Evolutionary conservation across 1,139 yeast species (phyloP), one percentile per base, ranked within the genome.

Genomic region (Geotrichum histeridarum): DNA sequence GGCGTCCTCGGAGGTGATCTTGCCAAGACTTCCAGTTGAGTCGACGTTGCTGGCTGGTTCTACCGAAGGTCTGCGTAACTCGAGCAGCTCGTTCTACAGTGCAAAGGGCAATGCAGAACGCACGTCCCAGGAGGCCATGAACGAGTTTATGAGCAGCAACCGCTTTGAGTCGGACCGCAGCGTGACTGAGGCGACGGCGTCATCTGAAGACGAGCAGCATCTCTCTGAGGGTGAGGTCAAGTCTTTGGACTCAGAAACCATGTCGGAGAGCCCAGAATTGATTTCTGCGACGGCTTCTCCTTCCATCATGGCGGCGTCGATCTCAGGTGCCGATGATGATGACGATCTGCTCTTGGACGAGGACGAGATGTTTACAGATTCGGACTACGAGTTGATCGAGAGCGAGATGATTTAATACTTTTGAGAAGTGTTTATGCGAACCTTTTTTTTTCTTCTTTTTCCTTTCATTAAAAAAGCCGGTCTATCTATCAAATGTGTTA

Each of bases 21-120:
- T 62, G 22, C 66, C 66, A 11, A 55, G 57, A 35, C 56, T 63
- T 4, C 63, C 65, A 15, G 51, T 55, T 30, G 65, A 62, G 48
- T 56, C 63, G 8, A 57, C 60, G 7, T 30, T 46, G 1, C 18
- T 43, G 18, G 38, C 22, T 14, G 43, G 27, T 4, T 41, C 43
- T 9, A 27, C 14, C 2, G 43, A 27, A 41, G 7, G 2, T 4
- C 30, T 18, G 7, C 43, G 18, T 2, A 27, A 43, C n/a, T 43
- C 47, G 8, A 42, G 11, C 32, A 27, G 36, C 46, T 42, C 46
- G 36, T 43, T 43, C 27, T 32, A 32, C 30, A 31, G 49, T 33
- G 45, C 31, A 15, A 31, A 30, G 31, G 14, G 33, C n/a, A 18
- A 12, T 15, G 36, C 44, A 33, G 38, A n/a, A 5, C 32, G 42